Evolutionary conservation across 139 green algal genomes (phyloP).

Genomic region (Helicosporidium sp.): DNA sequence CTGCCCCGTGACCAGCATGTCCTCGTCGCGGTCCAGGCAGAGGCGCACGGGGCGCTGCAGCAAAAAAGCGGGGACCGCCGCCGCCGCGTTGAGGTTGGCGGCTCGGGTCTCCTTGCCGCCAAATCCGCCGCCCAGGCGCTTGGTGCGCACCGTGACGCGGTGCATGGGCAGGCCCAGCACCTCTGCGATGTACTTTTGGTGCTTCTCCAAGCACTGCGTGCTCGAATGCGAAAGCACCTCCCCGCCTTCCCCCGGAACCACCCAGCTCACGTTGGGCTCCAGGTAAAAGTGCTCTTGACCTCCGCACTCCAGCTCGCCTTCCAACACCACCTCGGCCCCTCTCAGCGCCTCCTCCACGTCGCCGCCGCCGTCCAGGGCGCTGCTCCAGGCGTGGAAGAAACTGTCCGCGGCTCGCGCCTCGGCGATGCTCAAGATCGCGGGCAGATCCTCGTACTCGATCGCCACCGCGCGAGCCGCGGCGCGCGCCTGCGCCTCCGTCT

Average conservation of each 20-base stretch:
- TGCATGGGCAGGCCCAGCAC: constrained; percentile 63
- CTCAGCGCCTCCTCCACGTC: constrained; percentile 26
- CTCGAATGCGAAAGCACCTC: constrained; percentile 56
- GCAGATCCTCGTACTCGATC: constrained; percentile 75
- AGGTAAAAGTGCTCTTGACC: constrained; percentile 96
- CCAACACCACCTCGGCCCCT: constrained; percentile 30
- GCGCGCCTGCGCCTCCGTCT: constrained; percentile 44
- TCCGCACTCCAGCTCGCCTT: constrained; percentile 44
- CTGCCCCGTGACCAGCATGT: constrained; percentile 78
- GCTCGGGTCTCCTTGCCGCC: constrained; percentile 88
- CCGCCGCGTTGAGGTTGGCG: constrained; percentile 47
- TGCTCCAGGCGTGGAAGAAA: constrained; percentile 14
- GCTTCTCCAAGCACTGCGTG: constrained; percentile 64
- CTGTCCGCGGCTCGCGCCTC: constrained; percentile 48
- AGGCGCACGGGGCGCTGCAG: constrained; percentile 48
- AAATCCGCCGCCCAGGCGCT: constrained; percentile 85
- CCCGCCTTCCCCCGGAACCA: constrained; percentile 63
- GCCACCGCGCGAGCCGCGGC: constrained; percentile 43
- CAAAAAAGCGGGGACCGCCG: constrained; percentile 56
- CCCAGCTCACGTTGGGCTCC: constrained; percentile 59
- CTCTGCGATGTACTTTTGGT: constrained; percentile 52
- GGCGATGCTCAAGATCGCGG: constrained; percentile 65
- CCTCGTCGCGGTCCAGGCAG: constrained; percentile 71
- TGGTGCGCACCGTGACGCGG: constrained; percentile 70
- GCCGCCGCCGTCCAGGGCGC: constrained; percentile 21